phyloP scores from a whole-genome alignment of 1,139 yeast species.

The Lodderomyces jiufengensis region DNA sequence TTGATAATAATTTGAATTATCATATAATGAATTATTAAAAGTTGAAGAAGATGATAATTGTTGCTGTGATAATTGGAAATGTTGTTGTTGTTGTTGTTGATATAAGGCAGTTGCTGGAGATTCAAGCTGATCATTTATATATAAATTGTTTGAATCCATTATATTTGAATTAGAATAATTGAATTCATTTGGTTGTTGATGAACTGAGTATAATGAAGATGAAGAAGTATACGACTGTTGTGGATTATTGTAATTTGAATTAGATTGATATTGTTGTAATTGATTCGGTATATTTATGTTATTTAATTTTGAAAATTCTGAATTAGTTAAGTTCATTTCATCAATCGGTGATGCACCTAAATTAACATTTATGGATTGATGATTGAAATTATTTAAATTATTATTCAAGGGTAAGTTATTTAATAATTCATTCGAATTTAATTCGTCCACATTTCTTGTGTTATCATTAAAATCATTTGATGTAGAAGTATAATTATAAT shows the following conservation, averaged over 20 bases:
- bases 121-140: no score
- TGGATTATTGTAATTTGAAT: slow-evolving; percentile 11
- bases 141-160: no score
- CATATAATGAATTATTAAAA: background rate
- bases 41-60: slow-evolving; percentile 1
- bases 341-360: slow-evolving; percentile 8
- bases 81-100: background rate
- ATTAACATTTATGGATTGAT: slow-evolving; percentile 9
- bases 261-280: no score
- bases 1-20: slow-evolving; percentile 4
- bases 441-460: no score
- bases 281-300: no score
- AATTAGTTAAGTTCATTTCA: background rate
- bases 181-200: no score
- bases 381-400: slow-evolving; percentile 1
- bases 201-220: no score
- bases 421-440: no score
- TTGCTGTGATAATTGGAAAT: slow-evolving; percentile 3
- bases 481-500: background rate
- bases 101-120: no score
- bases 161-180: no score
- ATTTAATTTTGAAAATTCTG: background rate
- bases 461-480: background rate
- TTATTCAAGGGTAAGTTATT: background rate
- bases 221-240: background rate